Evolutionary conservation across 371 early-diverging fungal genomes (phyloP).

Genomic region (Choanephora cucurbitarum): DNA sequence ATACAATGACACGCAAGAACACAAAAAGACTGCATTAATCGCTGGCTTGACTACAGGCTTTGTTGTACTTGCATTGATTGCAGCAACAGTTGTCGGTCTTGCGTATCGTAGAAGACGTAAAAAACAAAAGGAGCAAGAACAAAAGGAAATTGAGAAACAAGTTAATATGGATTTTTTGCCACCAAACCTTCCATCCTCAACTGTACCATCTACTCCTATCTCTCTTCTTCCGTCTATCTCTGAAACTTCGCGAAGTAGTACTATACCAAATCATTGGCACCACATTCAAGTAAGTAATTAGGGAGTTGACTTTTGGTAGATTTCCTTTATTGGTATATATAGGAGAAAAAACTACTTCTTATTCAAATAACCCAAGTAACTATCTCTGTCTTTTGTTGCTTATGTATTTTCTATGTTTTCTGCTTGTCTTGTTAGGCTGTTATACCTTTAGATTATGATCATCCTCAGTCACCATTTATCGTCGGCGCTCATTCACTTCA

Average conservation of each 20-base stretch:
- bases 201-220: background rate
- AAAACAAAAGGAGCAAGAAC: constrained; percentile 7
- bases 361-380: background rate
- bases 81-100: constrained; percentile 29
- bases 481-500: constrained; percentile 31
- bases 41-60: constrained; percentile 41
- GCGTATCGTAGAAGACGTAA: constrained; percentile 30
- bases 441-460: constrained; percentile 6
- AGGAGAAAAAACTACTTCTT: too few relatives aligned
- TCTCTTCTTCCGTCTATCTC: constrained; percentile 1
- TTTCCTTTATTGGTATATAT: background rate
- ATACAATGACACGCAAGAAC: background rate
- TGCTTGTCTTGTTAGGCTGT: constrained; percentile 1
- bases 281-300: background rate
- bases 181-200: constrained; percentile 8
- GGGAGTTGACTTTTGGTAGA: background rate
- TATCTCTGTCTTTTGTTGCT: background rate
- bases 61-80: constrained; percentile 26
- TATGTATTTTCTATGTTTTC: too few relatives aligned
- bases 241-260: background rate
- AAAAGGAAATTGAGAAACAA: constrained; percentile 4
- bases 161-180: constrained; percentile 4
- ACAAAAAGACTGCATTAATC: constrained; percentile 22
- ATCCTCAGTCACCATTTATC: constrained; percentile 27
- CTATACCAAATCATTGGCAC: background rate